Evolutionary conservation across 1,139 yeast species (phyloP), one percentile per base, ranked within the genome.

Genomic region (Blastobotrys apis): DNA sequence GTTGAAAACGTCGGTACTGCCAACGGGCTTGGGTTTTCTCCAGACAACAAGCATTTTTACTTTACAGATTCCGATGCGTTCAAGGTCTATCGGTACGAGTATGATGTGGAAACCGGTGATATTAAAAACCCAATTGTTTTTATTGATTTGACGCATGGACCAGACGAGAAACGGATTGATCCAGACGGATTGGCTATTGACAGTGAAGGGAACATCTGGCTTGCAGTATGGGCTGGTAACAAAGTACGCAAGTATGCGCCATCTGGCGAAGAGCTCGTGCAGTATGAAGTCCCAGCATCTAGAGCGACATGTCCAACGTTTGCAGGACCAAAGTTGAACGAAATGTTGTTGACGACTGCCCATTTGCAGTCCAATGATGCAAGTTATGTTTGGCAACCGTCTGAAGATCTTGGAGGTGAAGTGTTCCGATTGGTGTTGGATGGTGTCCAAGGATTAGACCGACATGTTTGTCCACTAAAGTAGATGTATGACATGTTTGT

Each of bases 131-230:
- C 74, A 41, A 58, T 62, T 36, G 51, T 57, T 17, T 74, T 73
- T 30, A 39, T 50, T 20, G 33, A 26, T 9, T 33, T 47, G 4
- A n/a, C n/a, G n/a, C 44, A 37, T 17, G 95, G 95, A 0, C 96
- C 87, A 62, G 97, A 96, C 26, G 71, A 83, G 49, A 5, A 19
- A 13, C 23, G 38, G n/a, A 23, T 39, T 17, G 72, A 81, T 9
- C 96, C 97, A 0, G 97, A 90, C 63, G 97, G 97, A 29, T 71
- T 84, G 54, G 72, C 81, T 17, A 67, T 84, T 51, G 79, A 85
- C 41, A 64, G 65, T 8, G 72, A 77, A 39, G 84, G 81, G n/a
- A 72, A 78, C 46, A 62, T 90, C 31, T 85, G 77, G 67, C 68
- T 80, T 1, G 84, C 94, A 0, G 75, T 85, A 8, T 88, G 83